Evolutionary conservation across 2,329 filamentous ascomycete species (phyloP).

Genomic region (Decorospora gaudefroyi): DNA sequence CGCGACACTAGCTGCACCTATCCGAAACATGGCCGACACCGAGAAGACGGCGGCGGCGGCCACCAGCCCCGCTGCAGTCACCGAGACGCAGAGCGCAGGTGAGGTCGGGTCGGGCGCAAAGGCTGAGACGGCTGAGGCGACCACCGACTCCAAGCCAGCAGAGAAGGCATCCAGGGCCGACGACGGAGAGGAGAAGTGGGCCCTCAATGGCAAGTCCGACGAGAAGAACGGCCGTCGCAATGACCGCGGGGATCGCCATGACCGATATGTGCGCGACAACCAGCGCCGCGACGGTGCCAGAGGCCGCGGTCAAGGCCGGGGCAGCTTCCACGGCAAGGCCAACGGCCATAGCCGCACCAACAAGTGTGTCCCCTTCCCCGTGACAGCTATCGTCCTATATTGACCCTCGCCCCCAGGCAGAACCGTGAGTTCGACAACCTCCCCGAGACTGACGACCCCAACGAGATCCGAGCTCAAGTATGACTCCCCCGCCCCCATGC

Average conservation of each 20-base stretch:
- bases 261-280: conserved; percentile 15
- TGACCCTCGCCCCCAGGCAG: conserved; percentile 22
- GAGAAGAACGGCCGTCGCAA: conserved; percentile 21
- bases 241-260: conserved; percentile 20
- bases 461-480: conserved; percentile 82
- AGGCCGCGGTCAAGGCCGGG: conserved; percentile 22
- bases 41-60: conserved; percentile 22
- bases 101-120: conserved; percentile 19
- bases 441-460: conserved; percentile 75
- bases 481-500: conserved; percentile 18
- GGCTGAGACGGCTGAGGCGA: too few species aligned
- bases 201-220: conserved; percentile 24
- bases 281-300: conserved; percentile 13
- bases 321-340: conserved; percentile 28
- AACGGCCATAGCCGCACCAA: too few species aligned
- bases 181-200: conserved; percentile 25
- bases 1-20: conserved; percentile 14
- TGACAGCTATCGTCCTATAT: background rate
- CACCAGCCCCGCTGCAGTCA: conserved; percentile 26
- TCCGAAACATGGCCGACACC: conserved; percentile 31
- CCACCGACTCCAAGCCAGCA: conserved; percentile 9
- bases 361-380: conserved; percentile 12
- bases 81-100: conserved; percentile 18
- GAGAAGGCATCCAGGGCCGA: conserved; percentile 7
- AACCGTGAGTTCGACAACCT: conserved; percentile 52